Evolutionary conservation across 2,329 filamentous ascomycete genomes (phyloP), one percentile per base, ranked within the genome.

Genomic region (Fusarium mundagurra): DNA sequence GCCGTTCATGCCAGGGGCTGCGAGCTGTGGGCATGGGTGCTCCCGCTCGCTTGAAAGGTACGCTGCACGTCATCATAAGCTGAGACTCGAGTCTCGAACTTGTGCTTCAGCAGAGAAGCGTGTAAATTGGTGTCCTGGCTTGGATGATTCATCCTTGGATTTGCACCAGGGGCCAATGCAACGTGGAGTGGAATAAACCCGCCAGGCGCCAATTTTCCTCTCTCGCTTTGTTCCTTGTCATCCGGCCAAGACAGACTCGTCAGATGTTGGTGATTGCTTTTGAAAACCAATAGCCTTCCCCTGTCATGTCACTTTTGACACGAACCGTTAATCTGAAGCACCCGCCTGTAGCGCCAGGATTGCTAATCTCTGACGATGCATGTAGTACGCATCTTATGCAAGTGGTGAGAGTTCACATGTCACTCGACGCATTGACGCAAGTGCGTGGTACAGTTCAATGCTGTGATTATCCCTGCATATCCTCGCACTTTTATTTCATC

Each of bases 11-110:
- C 29, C 75, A 71, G 58, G 73, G 66, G 69, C 54, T 45, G 27
- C 36, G 29, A 54, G 61, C 48, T 69, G 67, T 61, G 70, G 66
- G 55, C 67, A 76, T 76, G 75, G 75, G 55, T 67, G 69, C 66
- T 74, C 72, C 72, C 67, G 72, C 71, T 75, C 66, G 54, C 55
- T 69, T 58, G 45, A 60, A 57, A 47, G 53, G 33, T 38, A 36
- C 41, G 27, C 73, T 78, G 76, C 76, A 78, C 69, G 76, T 76
- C 77, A 78, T 78, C 71, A 64, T 72, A 69, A 69, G 72, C 64
- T 74, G 69, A 77, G 72, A 63, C 65, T 64, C 69, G 69, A 76
- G 76, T 69, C 76, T 78, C 67, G 67, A 58, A 64, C 43, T 34
- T 55, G 43, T 54, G 22, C 41, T 36, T 44, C 36, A 48, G 31